These are phyloP conservation scores for Acrasis kona DNA, from an alignment of 78 protist species.

Conservation along the genomic window DNA sequence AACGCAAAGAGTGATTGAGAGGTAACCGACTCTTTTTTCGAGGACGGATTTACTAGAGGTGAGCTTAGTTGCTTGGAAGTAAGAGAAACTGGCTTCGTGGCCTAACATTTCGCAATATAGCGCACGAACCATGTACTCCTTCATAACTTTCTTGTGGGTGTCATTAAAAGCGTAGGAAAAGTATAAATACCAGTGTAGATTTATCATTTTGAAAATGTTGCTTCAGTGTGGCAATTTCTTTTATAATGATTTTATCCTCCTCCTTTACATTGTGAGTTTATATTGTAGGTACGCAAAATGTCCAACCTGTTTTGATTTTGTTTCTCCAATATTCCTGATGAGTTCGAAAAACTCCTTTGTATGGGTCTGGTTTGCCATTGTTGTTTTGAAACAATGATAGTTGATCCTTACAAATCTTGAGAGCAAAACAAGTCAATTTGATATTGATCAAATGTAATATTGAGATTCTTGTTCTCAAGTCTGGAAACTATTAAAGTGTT, in stretches of 20 bases:
- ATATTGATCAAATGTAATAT: too few species aligned
- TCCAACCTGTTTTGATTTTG: constrained; percentile 35
- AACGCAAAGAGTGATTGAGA: constrained; percentile 37
- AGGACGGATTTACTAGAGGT: constrained; percentile 23
- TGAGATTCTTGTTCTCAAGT: too few species aligned
- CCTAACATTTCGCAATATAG: constrained; percentile 80
- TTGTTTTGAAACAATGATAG: too few species aligned
- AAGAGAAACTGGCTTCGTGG: constrained; percentile 35
- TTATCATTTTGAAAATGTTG: background rate
- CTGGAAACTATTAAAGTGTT: too few species aligned
- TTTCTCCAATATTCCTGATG: constrained; percentile 21
- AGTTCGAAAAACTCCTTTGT: constrained; percentile 17
- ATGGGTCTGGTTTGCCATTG: too few species aligned
- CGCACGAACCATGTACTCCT: constrained; percentile 49
- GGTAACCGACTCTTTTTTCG: constrained; percentile 55
- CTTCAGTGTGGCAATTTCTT: constrained; percentile 11
- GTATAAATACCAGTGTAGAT: too few species aligned
- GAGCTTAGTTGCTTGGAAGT: constrained; percentile 73
- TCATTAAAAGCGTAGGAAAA: too few species aligned
- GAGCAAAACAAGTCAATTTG: too few species aligned
- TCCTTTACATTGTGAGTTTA: too few species aligned
- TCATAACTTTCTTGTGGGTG: too few species aligned
- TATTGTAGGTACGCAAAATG: too few species aligned
- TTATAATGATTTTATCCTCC: constrained; percentile 29
- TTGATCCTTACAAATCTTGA: too few species aligned